These are phyloP conservation scores for Dothideomycetes sp. DNA, from an alignment of 2,329 filamentous ascomycete species.

Conservation along the genomic window DNA sequence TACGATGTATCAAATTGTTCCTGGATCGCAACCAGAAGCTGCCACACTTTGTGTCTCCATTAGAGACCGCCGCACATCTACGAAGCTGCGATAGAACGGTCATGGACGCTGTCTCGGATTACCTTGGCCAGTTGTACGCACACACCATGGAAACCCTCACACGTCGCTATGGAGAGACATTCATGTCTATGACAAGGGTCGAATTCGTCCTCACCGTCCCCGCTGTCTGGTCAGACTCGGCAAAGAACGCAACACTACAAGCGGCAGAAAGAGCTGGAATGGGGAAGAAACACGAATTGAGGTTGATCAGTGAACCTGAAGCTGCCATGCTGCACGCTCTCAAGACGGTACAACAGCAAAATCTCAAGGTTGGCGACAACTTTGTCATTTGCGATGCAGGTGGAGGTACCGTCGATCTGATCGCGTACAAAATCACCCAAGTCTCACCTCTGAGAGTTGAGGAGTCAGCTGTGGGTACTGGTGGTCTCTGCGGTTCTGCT, in stretches of 20 bases:
- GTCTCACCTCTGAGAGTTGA: constrained; percentile 65
- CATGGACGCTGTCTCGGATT: constrained; percentile 70
- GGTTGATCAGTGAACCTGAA: constrained; percentile 74
- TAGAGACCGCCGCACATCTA: constrained; percentile 62
- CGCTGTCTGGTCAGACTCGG: constrained; percentile 75
- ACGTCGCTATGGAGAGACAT: constrained; percentile 52
- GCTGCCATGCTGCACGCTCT: constrained; percentile 72
- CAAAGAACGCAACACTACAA: constrained; percentile 71
- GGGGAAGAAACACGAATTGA: constrained; percentile 53
- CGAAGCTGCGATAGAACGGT: constrained; percentile 68
- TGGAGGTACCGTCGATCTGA: constrained; percentile 61
- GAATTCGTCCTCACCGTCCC: constrained; percentile 76
- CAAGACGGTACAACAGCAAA: constrained; percentile 69
- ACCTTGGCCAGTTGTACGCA: constrained; percentile 64
- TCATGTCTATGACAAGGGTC: constrained; percentile 51
- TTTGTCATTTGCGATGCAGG: constrained; percentile 51
- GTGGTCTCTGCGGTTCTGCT: constrained; percentile 67
- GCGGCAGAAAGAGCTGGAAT: constrained; percentile 73
- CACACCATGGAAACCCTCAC: constrained; percentile 73
- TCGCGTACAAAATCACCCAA: constrained; percentile 72
- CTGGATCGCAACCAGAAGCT: constrained; percentile 73
- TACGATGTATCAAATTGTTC: constrained; percentile 78
- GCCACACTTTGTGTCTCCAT: constrained; percentile 69
- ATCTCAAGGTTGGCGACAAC: constrained; percentile 57
- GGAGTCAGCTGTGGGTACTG: constrained; percentile 72